A percentile compares a stretch with the other conserved stretches of the same genome.
phyloP scores from a whole-genome alignment of 1,284 basidiomycete species.

The Lignosus rhinocerotis region DNA sequence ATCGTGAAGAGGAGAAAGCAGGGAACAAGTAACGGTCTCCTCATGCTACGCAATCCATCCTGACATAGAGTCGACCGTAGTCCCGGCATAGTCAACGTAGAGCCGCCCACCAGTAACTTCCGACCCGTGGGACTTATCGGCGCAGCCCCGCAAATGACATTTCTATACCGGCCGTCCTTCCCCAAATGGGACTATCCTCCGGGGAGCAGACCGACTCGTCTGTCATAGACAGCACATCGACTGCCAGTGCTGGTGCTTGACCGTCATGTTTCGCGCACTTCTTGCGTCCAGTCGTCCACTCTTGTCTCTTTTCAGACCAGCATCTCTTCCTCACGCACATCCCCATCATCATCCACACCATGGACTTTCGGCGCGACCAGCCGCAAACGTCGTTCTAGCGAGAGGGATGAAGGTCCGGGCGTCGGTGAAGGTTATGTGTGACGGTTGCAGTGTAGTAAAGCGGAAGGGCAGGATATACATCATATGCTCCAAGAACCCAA shows the following conservation, averaged over 20 bases:
- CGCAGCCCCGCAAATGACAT: slow-evolving; percentile 1
- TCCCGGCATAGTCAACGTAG: too few species aligned
- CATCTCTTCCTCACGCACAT: slow-evolving; percentile 37
- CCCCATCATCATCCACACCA: slow-evolving; percentile 35
- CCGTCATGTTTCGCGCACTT: slow-evolving; percentile 64
- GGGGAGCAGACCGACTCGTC: neutral
- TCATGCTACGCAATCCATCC: neutral
- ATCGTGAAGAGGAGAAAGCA: neutral
- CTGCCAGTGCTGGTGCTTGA: neutral
- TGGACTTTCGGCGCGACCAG: slow-evolving; percentile 23
- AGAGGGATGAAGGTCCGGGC: slow-evolving; percentile 97
- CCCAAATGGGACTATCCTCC: neutral
- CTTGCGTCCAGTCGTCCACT: slow-evolving; percentile 62
- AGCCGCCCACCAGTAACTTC: neutral
- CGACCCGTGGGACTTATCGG: too few species aligned
- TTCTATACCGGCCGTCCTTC: neutral
- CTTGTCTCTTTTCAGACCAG: slow-evolving; percentile 49
- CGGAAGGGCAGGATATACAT: slow-evolving; percentile 93
- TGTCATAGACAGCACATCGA: neutral
- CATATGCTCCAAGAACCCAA: slow-evolving; percentile 92
- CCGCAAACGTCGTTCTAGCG: slow-evolving; percentile 38
- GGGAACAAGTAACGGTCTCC: neutral
- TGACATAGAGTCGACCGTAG: too few species aligned
- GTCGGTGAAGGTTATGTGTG: slow-evolving; percentile 91
- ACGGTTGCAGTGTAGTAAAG: slow-evolving; percentile 83